Base-by-base conservation (phyloP, 495 filamentous ascomycete species). In the Terfezia claveryi region DNA sequence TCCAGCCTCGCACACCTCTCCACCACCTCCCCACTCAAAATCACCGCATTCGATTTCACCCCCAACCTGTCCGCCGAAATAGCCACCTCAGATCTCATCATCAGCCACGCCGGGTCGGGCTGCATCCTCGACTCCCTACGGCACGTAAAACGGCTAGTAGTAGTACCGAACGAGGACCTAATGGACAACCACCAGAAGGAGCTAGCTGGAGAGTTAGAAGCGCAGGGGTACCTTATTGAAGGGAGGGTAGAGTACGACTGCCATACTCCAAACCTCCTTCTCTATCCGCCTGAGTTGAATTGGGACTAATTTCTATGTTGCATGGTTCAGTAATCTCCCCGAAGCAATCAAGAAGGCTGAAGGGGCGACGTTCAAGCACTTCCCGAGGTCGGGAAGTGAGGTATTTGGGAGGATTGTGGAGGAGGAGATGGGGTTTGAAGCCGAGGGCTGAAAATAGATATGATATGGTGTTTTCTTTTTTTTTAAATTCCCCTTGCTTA, bases 151-250 rank as follows among this genome's bases (percentile, higher is more conserved):
- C 77, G 81, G 6, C 66, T 94, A 36, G 76, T 96, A 50, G 85
- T 92, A 4, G 88, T 98, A 23, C 85, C 87, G 8, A 98, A 98
- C 66, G 69, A 76, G 8, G 69, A 71, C 2, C 74, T 98, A 5
- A 78, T 94, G 62, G 85, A 87, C 60, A 93, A 95, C 60, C 91
- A 98, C 62, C 91, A 98, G 67, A 74, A 77, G 38, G 87, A 98
- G 65, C 73, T 96, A 10, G 87, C 88, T 1, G 70, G 76, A 50
- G 80, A 80, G 61, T 69, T 94, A 52, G 76, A 80, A 49, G 62
- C 67, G 7, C 74, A 83, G 57, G 80, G 80, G 23, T 87, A 84
- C 66, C 76, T 82, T 2, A 64, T 88, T 46, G 73, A 80, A 56
- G 81, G 82, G 12, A 67, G 70, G 51, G 67, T 85, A 32, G 71